These are phyloP conservation scores for Solanum sitiens DNA, from an alignment of 257 asterid genomes.

Conservation along the genomic window DNA sequence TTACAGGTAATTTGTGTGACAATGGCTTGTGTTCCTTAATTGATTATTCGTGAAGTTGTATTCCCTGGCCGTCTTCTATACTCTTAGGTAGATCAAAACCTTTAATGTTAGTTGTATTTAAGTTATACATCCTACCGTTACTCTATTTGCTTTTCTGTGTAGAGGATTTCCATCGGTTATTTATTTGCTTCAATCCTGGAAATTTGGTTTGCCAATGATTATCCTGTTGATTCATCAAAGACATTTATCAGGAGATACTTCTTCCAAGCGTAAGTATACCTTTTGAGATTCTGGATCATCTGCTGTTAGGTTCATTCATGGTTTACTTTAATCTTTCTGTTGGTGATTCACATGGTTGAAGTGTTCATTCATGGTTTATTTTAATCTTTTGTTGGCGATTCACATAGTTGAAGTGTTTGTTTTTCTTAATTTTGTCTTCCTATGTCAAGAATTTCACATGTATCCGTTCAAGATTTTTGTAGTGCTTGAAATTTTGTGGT, in stretches of 20 bases:
- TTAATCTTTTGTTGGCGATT: background rate
- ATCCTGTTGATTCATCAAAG: constrained; percentile 44
- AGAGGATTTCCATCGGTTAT: constrained; percentile 89
- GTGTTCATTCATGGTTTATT: background rate
- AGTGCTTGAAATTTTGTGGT: background rate
- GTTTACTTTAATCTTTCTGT: background rate
- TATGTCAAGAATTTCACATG: background rate
- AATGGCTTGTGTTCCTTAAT: background rate
- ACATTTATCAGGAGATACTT: constrained; percentile 58
- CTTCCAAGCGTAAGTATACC: constrained; percentile 57
- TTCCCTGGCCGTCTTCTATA: background rate
- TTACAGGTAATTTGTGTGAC: constrained; percentile 52
- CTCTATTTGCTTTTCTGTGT: constrained; percentile 8
- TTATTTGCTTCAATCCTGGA: constrained; percentile 63
- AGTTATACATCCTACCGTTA: background rate
- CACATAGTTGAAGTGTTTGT: background rate
- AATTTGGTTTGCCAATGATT: constrained; percentile 61
- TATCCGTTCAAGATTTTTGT: background rate
- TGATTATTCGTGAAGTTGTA: background rate
- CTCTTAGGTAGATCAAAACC: background rate
- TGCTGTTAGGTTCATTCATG: background rate
- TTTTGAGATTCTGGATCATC: background rate
- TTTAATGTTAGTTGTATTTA: background rate
- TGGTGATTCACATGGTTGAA: background rate
- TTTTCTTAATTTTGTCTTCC: background rate